These are phyloP conservation scores for Hericium erinaceus DNA, from an alignment of 768 basidiomycete species.

Conservation along the genomic window DNA sequence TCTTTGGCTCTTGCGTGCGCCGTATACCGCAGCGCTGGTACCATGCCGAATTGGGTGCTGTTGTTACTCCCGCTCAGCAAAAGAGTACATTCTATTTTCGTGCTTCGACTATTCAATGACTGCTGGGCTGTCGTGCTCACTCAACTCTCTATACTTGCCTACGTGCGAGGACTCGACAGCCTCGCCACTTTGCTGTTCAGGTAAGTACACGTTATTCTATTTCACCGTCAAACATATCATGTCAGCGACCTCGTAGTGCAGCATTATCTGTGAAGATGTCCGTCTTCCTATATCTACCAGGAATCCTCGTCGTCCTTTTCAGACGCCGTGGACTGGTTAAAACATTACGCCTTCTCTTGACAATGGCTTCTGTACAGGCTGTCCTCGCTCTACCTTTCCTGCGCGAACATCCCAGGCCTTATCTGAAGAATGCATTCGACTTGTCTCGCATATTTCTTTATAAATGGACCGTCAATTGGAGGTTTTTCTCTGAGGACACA, in stretches of 20 bases:
- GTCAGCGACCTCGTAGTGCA: constrained; percentile 30
- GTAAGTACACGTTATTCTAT: constrained; percentile 30
- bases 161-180: constrained; percentile 50
- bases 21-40: constrained; percentile 56
- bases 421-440: constrained; percentile 75
- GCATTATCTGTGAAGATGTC: constrained; percentile 97
- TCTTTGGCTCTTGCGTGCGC: constrained; percentile 56
- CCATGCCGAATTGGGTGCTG: constrained; percentile 62
- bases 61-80: constrained; percentile 81
- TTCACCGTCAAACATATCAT: neutral
- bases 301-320: constrained; percentile 73
- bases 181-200: constrained; percentile 63
- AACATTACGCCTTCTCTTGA: constrained; percentile 41
- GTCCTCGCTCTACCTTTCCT: constrained; percentile 68
- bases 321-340: constrained; percentile 53
- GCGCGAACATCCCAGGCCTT: constrained; percentile 45
- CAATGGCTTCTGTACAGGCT: constrained; percentile 41
- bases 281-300: constrained; percentile 82
- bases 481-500: constrained; percentile 66
- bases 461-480: constrained; percentile 99
- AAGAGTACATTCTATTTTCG: constrained; percentile 87
- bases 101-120: constrained; percentile 90
- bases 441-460: constrained; percentile 83
- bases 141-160: constrained; percentile 58
- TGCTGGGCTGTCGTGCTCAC: constrained; percentile 71